Evolutionary conservation across 2,329 filamentous ascomycete genomes (phyloP).

Genomic region (Periglandula ipomoeae): DNA sequence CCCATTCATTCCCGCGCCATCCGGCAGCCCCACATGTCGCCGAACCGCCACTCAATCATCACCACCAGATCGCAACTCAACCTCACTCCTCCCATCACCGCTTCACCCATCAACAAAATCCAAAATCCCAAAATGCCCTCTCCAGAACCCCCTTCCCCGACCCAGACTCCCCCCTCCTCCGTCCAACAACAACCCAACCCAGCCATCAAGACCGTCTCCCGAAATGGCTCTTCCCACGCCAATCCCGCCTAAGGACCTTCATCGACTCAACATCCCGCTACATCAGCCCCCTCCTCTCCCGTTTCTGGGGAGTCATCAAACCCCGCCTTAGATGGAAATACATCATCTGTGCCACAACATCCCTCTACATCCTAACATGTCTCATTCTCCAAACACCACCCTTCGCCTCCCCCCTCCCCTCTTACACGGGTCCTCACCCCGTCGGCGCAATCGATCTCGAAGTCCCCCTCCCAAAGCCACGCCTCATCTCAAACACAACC

Average conservation of each 20-base stretch:
- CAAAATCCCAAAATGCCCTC: background rate
- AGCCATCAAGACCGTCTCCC: background rate
- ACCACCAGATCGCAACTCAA: background rate
- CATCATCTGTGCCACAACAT: background rate
- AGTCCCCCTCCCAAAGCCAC: constrained; percentile 26
- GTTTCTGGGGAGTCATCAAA: no score
- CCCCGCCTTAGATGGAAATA: background rate
- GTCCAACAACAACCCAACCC: background rate
- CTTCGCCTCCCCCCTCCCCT: constrained; percentile 33
- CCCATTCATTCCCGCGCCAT: background rate
- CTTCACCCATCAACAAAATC: background rate
- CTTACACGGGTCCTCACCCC: constrained; percentile 32
- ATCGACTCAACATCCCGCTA: background rate
- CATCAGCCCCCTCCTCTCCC: background rate
- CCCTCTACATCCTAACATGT: constrained; percentile 30
- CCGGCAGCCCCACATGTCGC: background rate
- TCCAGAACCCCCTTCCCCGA: constrained; percentile 3
- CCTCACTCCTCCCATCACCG: background rate
- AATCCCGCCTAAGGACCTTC: background rate
- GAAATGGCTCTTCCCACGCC: constrained; percentile 2
- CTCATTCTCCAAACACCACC: constrained; percentile 30
- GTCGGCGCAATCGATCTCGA: constrained; percentile 41
- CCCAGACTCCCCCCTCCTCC: constrained; percentile 7
- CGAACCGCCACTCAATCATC: background rate
- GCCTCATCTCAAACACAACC: constrained; percentile 21